phyloP scores from a whole-genome alignment of 1,139 yeast species.

The Pneumocystis oryctolagi region DNA sequence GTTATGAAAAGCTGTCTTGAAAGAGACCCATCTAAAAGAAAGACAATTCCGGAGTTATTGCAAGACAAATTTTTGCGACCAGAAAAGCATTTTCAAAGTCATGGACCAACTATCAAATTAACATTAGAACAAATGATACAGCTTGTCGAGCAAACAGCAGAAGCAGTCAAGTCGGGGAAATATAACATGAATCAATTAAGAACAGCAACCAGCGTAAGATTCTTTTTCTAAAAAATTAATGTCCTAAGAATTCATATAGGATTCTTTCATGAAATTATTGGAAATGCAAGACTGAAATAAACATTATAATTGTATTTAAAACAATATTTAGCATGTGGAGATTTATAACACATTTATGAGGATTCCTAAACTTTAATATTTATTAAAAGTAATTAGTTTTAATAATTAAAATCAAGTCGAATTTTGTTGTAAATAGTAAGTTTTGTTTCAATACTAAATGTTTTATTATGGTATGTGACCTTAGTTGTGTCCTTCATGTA shows the following conservation, averaged over 20 bases:
- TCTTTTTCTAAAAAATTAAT: background rate
- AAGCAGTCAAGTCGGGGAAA: background rate
- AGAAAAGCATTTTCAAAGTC: background rate
- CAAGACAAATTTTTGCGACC: constrained; percentile 39
- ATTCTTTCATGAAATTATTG: background rate
- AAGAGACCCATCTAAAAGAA: constrained; percentile 56
- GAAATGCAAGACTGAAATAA: background rate
- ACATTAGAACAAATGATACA: constrained; percentile 1
- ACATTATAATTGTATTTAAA: background rate
- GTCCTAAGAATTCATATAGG: background rate
- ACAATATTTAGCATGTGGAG: background rate
- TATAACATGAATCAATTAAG: background rate
- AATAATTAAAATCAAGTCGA: background rate
- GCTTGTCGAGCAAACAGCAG: background rate
- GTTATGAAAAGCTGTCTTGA: constrained; percentile 58
- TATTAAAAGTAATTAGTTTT: background rate
- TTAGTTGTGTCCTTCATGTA: background rate
- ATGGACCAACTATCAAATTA: background rate
- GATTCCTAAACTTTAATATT: background rate
- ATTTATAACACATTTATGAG: background rate
- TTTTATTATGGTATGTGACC: background rate
- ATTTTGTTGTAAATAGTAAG: background rate
- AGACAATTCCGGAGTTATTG: constrained; percentile 50
- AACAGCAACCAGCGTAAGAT: background rate
- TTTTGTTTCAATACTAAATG: background rate